These are phyloP conservation scores for Phytophthora pluvialis DNA, from an alignment of 352 stramenopile species.

Conservation along the genomic window DNA sequence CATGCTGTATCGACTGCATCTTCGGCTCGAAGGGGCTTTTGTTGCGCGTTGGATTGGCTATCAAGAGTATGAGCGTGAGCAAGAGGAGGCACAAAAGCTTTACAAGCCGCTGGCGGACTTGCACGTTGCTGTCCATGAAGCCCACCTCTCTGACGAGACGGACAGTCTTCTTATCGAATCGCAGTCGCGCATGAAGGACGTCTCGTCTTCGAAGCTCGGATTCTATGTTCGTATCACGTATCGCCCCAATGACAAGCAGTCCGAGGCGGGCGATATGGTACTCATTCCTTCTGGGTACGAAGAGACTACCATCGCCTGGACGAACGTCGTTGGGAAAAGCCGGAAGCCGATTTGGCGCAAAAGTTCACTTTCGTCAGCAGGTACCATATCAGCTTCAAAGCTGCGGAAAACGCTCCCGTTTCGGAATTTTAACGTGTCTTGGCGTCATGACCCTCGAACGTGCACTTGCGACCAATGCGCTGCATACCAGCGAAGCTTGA, in stretches of 20 bases:
- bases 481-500: slow-evolving; percentile 31
- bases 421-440: slow-evolving; percentile 83
- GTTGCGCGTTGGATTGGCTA: slow-evolving; percentile 80
- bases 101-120: slow-evolving; percentile 78
- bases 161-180: slow-evolving; percentile 67
- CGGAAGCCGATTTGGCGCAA: slow-evolving; percentile 56
- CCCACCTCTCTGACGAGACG: slow-evolving; percentile 54
- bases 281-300: slow-evolving; percentile 74
- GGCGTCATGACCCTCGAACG: slow-evolving; percentile 55
- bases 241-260: slow-evolving; percentile 77
- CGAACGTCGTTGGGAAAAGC: slow-evolving; percentile 70
- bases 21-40: slow-evolving; percentile 70
- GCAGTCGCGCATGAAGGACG: slow-evolving; percentile 65
- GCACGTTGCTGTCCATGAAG: slow-evolving; percentile 78
- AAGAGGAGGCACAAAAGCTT: slow-evolving; percentile 75
- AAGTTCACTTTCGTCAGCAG: slow-evolving; percentile 31
- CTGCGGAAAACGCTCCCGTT: slow-evolving; percentile 71
- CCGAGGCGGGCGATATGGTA: slow-evolving; percentile 52
- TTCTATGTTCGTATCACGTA: slow-evolving; percentile 84
- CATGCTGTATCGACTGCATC: slow-evolving; percentile 81
- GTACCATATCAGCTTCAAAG: slow-evolving; percentile 45
- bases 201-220: slow-evolving; percentile 62
- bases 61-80: slow-evolving; percentile 73
- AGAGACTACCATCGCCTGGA: slow-evolving; percentile 77
- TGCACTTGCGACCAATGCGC: slow-evolving; percentile 66